These are phyloP conservation scores for Candida alai DNA, from an alignment of 805 yeast species.

Conservation along the genomic window DNA sequence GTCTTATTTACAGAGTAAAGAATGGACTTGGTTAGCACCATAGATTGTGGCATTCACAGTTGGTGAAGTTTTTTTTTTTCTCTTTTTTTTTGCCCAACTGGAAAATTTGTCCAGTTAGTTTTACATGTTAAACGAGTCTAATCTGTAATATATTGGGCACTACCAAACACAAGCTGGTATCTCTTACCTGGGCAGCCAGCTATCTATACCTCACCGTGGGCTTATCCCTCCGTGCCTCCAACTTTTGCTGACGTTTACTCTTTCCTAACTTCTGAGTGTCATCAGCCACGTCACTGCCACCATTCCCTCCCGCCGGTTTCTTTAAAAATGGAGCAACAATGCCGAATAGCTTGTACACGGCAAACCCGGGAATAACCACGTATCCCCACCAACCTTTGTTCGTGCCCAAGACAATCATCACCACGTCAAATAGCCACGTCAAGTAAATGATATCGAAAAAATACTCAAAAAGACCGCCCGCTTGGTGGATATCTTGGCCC, in stretches of 20 bases:
- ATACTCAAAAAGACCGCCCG: constrained; percentile 63
- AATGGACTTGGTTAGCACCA: too few relatives aligned
- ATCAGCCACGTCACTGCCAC: constrained; percentile 6
- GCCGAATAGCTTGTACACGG: constrained; percentile 43
- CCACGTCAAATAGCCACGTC: constrained; percentile 54
- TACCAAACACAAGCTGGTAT: too few relatives aligned
- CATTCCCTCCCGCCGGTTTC: too few relatives aligned
- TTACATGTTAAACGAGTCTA: too few relatives aligned
- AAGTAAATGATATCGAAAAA: constrained; percentile 67
- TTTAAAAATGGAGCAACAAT: constrained; percentile 24
- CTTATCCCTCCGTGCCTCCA: constrained; percentile 26
- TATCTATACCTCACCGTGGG: constrained; percentile 18
- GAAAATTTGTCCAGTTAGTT: not conserved
- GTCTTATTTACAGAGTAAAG: not conserved
- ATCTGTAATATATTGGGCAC: too few relatives aligned
- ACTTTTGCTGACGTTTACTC: constrained; percentile 26
- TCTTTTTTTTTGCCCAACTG: not conserved
- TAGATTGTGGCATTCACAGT: too few relatives aligned
- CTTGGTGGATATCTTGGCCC: constrained; percentile 59
- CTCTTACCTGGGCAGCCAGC: too few relatives aligned
- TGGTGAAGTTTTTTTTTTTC: constrained; percentile 1
- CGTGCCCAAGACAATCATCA: constrained; percentile 52
- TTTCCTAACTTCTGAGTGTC: constrained; percentile 9
- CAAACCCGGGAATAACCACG: constrained; percentile 49
- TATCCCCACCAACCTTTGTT: constrained; percentile 59